Base-by-base conservation (phyloP, 2,329 filamentous ascomycete genomes). In the Seiridium cupressi region DNA sequence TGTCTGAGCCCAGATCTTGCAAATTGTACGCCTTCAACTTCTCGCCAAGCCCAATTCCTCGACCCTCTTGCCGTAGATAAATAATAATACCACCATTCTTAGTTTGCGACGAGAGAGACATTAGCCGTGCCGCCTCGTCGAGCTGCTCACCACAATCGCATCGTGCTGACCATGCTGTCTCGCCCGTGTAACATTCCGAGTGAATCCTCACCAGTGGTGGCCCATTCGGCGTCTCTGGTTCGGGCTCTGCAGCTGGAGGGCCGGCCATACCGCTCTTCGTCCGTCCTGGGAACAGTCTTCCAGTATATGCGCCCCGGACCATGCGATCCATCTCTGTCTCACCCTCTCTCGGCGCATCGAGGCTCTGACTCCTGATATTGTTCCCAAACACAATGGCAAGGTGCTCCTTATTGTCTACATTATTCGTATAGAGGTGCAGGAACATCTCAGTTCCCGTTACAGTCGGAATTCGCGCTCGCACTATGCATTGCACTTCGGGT, bases 1-100 rank as follows among this genome's bases (percentile, higher is more conserved):
- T 99, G 75, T 99, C 95, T n/a, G 91, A 93, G 0, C 95, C 95
- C 34, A 99, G 80, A 76, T 99, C 95, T 74, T 99, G 95, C 48
- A 99, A 81, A 71, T 99, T 99, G 76, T 99, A 99, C 4, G 95
- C 95, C 77, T 99, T 98, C 44, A 99, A 83, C 76, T 99, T 99
- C 78, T 97, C 93, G 2, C 92, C 90, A 0, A 99, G 83, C 0
- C 95, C 95, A 65, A 99, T 99, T 2, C 95, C 95, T 32, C 95
- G 90, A 0, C 95, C 95, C 77, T 99, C 95, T 75, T 99, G 95
- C 31, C 95, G 89, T 31, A 99, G 82, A 72, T 99, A 99, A 67
- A 99, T 89, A 65, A 99, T 97, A 58, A 97, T 93, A 40, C 95
- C 95, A 13, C 93, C 93, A 1, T 81, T 79, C 2, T 80, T 84